Conservation (phyloP, 768 basidiomycete genomes). For the Daedaleopsis nitida region DNA sequence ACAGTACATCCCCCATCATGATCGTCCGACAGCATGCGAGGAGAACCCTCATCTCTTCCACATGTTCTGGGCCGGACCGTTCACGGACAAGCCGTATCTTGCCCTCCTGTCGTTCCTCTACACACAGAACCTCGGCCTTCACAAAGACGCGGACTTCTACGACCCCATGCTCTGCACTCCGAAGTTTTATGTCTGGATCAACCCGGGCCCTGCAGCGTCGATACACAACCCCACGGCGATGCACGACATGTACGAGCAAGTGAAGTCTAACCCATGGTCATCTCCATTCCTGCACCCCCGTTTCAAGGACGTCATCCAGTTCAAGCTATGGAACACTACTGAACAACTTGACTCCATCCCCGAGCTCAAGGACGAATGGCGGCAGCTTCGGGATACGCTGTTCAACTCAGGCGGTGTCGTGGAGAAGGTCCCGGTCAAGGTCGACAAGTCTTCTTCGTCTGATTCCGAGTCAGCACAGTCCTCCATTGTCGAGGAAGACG, state of each 20-base stretch:
- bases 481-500: constrained; percentile 38
- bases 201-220: constrained; percentile 92
- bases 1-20: constrained; percentile 57
- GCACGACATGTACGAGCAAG: constrained; percentile 79
- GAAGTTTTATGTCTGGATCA: constrained; percentile 98
- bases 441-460: constrained; percentile 32
- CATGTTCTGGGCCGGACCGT: constrained; percentile 99
- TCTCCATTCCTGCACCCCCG: constrained; percentile 92
- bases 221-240: constrained; percentile 83
- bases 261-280: constrained; percentile 90
- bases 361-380: constrained; percentile 91
- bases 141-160: constrained; percentile 53
- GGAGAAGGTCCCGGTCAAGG: constrained; percentile 58
- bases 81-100: constrained; percentile 98
- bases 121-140: constrained; percentile 91
- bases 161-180: constrained; percentile 74
- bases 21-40: constrained; percentile 64
- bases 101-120: constrained; percentile 93
- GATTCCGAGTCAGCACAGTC: constrained; percentile 18
- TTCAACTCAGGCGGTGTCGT: constrained; percentile 89
- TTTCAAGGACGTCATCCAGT: constrained; percentile 90
- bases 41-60: constrained; percentile 91
- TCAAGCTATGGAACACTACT: constrained; percentile 98
- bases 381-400: constrained; percentile 67
- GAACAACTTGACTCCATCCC: constrained; percentile 92